These are phyloP conservation scores for Xerocomus potaroensis DNA, from an alignment of 768 basidiomycete species.

Conservation along the genomic window DNA sequence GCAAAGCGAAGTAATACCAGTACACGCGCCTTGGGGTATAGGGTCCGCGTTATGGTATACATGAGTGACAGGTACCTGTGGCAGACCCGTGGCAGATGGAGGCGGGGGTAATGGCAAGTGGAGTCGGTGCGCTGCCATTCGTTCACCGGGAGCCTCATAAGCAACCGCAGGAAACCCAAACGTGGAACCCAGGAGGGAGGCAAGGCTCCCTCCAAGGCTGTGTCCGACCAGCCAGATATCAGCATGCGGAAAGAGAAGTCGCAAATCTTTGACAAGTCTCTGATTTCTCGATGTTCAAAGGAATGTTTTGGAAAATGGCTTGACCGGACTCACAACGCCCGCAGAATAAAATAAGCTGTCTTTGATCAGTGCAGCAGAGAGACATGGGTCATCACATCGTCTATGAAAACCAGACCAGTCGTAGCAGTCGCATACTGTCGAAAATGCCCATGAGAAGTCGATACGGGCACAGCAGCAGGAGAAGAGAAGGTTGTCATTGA, in stretches of 20 bases:
- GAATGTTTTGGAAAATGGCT: neutral
- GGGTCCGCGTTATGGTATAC: conserved; percentile 72
- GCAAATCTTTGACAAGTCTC: conserved; percentile 58
- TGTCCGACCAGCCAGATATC: conserved; percentile 61
- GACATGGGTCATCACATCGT: conserved; percentile 76
- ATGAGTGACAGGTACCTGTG: conserved; percentile 36
- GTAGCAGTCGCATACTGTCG: conserved; percentile 87
- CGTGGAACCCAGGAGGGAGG: conserved; percentile 58
- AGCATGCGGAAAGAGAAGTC: conserved; percentile 51
- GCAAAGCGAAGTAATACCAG: conserved; percentile 47
- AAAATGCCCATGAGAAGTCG: conserved; percentile 81
- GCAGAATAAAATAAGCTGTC: conserved; percentile 92
- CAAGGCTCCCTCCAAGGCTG: conserved; percentile 61
- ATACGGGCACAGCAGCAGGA: conserved; percentile 94
- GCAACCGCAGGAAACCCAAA: conserved; percentile 64
- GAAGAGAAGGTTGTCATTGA: conserved; percentile 85
- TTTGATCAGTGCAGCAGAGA: conserved; percentile 77
- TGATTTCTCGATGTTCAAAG: conserved; percentile 18
- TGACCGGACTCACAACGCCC: conserved; percentile 60
- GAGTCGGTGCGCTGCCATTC: conserved; percentile 55
- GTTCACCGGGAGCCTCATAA: conserved; percentile 64
- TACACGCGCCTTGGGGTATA: conserved; percentile 58
- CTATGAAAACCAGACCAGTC: conserved; percentile 42
- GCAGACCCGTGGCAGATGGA: conserved; percentile 3
- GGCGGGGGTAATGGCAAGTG: conserved; percentile 54